Base-by-base conservation (phyloP, 2,329 filamentous ascomycete species). In the Ascochyta clinopodiicola region DNA sequence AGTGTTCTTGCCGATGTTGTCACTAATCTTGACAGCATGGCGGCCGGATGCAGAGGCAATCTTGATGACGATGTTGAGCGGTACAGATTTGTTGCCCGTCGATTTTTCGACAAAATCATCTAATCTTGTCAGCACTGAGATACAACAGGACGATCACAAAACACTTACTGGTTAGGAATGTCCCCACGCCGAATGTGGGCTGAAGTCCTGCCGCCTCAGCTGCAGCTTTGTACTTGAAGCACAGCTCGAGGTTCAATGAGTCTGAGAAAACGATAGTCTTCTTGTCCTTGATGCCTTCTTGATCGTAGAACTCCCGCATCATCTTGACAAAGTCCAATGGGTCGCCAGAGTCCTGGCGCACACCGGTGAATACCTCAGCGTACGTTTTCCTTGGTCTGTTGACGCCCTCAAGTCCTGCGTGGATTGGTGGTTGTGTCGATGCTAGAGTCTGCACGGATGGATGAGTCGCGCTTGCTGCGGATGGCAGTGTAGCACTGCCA, bases 41-140 rank as follows among this genome's bases (percentile, higher is more conserved):
- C 88, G 85, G 6, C 93, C 93, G 13, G 82, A 86, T 0, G 92
- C 95, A 9, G 91, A 92, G 59, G 91, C 91, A 57, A 99, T 84
- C 79, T 99, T 99, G 79, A 99, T 97, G 64, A 99, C 95, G 68
- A 99, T 99, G 70, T 99, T 99, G 50, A 99, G 80, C 0, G 95
- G 95, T 15, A 88, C 86, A 0, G 93, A 97, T 77, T 97, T 98
- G 64, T 87, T 86, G 35, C 88, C 88, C 0, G 88, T 90, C 32
- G 82, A 86, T 57, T 84, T 79, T 62, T 89, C 86, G n/a, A 79
- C 80, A 73, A 95, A 99, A 75, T 99, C 95, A 70, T 99, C 86
- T 85, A 54, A 45, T 7, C 19, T 29, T 17, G 59, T 73, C 43
- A 69, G 67, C 24, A 42, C 29, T 9, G 15, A 19, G 9, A 6